Evolutionary conservation across 768 basidiomycete genomes (phyloP), one percentile per base, ranked within the genome.

Genomic region (Suillus cothurnatus): DNA sequence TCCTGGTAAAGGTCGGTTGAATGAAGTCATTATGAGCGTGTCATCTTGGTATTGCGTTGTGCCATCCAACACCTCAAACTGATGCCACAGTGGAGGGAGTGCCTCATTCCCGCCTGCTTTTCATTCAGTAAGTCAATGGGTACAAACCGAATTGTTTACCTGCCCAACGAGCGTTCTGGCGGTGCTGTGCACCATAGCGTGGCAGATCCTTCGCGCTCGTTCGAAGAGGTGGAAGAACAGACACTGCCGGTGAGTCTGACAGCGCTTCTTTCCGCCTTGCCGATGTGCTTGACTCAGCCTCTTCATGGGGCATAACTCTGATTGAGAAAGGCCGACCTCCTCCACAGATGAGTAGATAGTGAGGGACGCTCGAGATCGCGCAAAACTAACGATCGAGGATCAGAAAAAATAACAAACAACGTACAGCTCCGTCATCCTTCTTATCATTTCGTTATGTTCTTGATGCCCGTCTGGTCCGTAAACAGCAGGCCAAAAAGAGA

Each of bases 11-110:
- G 56, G 56, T 17, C 56, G 56, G 9, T 38, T 17, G 15, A 0
- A 26, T 17, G 36, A 57, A 21, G 7, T 0, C 2, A 38, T 38
- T 1, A 1, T 1, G 2, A 57, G 1, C 11, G 2, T 26, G 17
- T 57, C 15, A 2, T 57, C 56, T 26, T 57, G n/a, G 38, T 57
- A 57, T 0, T 0, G 6, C 19, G 56, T 26, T 11, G 1, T 0
- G 38, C 1, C 23, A 5, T 23, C 36, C 15, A 1, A 6, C 14
- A 17, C 15, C 8, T 55, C 3, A 21, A 6, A 38, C 36, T 9
- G 23, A 0, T 17, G 15, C 36, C 56, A 57, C 1, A 0, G 34
- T 2, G n/a, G 56, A 50, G 49, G 49, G 23, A 50, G 49, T 3
- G 15, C 36, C 3, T 26, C n/a, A 57, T 26, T 38, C 15, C 56